A percentile compares a stretch with the other conserved stretches of the same genome.
Conservation (phyloP, 352 stramenopile genomes). For the Thraustotheca clavata region DNA sequence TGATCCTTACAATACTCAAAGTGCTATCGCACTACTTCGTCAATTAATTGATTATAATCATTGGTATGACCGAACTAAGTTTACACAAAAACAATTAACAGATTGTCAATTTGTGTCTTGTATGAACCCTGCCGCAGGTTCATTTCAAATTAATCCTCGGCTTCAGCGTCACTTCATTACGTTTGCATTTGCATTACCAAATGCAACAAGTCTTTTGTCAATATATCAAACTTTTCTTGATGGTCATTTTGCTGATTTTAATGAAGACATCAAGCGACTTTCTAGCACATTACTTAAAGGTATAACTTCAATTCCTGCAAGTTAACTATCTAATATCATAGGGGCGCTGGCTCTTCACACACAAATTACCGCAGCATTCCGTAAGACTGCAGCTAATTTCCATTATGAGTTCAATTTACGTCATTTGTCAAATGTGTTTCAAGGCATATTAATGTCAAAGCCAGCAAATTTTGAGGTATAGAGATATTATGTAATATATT, state of each 20-base stretch:
- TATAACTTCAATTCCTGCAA: neutral
- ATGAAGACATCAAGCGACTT: constrained; percentile 87
- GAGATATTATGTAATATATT: neutral
- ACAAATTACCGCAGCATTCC: constrained; percentile 67
- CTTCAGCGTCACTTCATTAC: constrained; percentile 94
- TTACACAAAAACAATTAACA: constrained; percentile 88
- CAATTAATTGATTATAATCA: constrained; percentile 94
- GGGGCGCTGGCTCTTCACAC: constrained; percentile 86
- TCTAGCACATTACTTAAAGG: constrained; percentile 70
- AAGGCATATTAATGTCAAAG: constrained; percentile 87
- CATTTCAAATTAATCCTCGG: constrained; percentile 88
- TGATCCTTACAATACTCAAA: constrained; percentile 93
- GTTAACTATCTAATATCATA: constrained; percentile 43
- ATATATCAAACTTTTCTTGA: constrained; percentile 96
- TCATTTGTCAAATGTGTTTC: constrained; percentile 92
- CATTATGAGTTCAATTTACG: constrained; percentile 98
- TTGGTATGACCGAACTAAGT: constrained; percentile 91
- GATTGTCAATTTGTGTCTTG: constrained; percentile 92
- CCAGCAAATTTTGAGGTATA: constrained; percentile 56
- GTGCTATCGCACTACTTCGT: constrained; percentile 86
- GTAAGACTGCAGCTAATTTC: constrained; percentile 93
- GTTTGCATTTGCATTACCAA: constrained; percentile 88
- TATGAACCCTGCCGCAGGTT: constrained; percentile 94
- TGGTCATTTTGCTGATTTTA: constrained; percentile 90
- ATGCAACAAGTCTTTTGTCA: constrained; percentile 75